Evolutionary conservation across 441 rosid genomes (phyloP).

Genomic region (Mallotus repandus): DNA sequence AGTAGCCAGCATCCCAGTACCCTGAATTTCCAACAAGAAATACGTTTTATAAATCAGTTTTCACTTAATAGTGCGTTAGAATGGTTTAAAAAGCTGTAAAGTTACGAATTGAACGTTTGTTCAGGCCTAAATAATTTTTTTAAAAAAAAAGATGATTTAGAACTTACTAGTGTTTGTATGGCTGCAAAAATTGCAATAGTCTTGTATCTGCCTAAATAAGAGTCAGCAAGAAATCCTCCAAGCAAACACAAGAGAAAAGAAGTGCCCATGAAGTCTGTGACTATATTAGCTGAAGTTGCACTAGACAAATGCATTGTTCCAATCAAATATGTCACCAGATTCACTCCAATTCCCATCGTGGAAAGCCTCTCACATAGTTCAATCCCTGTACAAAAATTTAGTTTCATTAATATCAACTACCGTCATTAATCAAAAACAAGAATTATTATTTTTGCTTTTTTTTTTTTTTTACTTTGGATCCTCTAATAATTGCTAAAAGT

Average conservation of each 20-base stretch:
- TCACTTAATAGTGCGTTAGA: too few species aligned
- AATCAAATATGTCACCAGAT: slow-evolving; percentile 76
- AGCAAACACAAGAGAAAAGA: slow-evolving; percentile 72
- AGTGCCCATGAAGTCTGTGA: slow-evolving; percentile 90
- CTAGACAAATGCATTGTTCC: slow-evolving; percentile 87
- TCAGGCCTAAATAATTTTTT: too few species aligned
- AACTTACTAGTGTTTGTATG: slow-evolving; percentile 58
- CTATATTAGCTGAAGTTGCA: slow-evolving; percentile 75
- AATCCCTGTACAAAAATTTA: slow-evolving; percentile 42
- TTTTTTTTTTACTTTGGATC: too few species aligned
- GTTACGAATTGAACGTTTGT: too few species aligned
- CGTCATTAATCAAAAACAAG: neutral
- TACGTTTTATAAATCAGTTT: too few species aligned
- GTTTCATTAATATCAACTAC: neutral
- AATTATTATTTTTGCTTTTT: too few species aligned
- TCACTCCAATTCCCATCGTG: slow-evolving; percentile 94
- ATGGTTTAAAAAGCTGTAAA: too few species aligned
- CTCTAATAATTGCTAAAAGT: neutral
- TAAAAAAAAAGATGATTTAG: too few species aligned
- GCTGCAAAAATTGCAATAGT: slow-evolving; percentile 71
- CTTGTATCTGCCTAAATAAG: slow-evolving; percentile 75
- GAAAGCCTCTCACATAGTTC: slow-evolving; percentile 89
- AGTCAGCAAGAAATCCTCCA: slow-evolving; percentile 91
- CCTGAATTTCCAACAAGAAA: slow-evolving; percentile 36
- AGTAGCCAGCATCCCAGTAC: slow-evolving; percentile 61